These are phyloP conservation scores for Uronychia binucleata DNA, from an alignment of 73 alveolate species.

Conservation along the genomic window DNA sequence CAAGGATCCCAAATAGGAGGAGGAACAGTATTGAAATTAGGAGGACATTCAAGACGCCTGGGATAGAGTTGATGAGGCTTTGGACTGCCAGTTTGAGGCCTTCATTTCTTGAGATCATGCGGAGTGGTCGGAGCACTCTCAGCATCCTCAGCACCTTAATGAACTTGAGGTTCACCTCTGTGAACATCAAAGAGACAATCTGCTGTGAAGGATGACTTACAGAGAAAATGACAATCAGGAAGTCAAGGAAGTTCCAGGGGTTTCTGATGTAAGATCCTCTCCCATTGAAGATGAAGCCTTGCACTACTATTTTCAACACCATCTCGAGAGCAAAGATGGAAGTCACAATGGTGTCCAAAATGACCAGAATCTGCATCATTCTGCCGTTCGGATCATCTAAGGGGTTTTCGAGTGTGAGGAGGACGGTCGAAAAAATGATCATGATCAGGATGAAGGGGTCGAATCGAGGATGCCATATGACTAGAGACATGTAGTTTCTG, in stretches of 20 bases:
- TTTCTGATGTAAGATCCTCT: slow-evolving; percentile 28
- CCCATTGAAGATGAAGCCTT: slow-evolving; percentile 30
- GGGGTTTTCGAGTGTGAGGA: slow-evolving; percentile 33
- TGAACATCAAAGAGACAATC: too few species aligned
- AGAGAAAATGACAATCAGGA: slow-evolving; percentile 22
- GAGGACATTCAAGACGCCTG: slow-evolving; percentile 28
- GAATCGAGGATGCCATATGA: too few species aligned
- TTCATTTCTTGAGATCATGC: slow-evolving; percentile 62
- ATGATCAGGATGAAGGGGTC: slow-evolving; percentile 20
- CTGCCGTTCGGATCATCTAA: slow-evolving; percentile 37
- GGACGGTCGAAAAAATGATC: slow-evolving; percentile 11
- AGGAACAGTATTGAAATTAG: slow-evolving; percentile 10
- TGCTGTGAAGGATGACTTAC: too few species aligned
- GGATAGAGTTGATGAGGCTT: slow-evolving; percentile 25
- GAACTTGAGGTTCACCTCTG: slow-evolving; percentile 10
- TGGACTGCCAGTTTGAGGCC: slow-evolving; percentile 55
- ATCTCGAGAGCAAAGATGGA: slow-evolving; percentile 27
- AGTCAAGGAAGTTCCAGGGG: slow-evolving; percentile 53
- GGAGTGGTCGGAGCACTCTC: slow-evolving; percentile 68
- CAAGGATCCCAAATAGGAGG: slow-evolving; percentile 29
- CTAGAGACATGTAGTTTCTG: too few species aligned
- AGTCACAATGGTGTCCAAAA: slow-evolving; percentile 7
- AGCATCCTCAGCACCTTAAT: slow-evolving; percentile 16
- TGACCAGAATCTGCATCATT: not conserved
- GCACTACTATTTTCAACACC: slow-evolving; percentile 23